Evolutionary conservation across 2,329 filamentous ascomycete genomes (phyloP).

Genomic region (Zymoseptoria pseudotritici): DNA sequence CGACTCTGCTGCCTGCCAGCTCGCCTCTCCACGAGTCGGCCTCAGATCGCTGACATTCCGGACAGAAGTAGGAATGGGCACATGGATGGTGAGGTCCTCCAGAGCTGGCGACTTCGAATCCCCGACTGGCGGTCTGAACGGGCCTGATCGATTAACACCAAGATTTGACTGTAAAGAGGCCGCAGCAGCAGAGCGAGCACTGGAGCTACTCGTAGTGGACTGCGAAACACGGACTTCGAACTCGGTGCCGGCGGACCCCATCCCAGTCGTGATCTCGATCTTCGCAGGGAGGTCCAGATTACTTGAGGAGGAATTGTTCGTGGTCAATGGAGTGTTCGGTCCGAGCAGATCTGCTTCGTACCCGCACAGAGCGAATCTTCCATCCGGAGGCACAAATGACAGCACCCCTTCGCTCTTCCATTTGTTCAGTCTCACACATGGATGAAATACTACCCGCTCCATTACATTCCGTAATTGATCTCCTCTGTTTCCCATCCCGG

Average conservation of each 20-base stretch:
- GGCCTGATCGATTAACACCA: conserved; percentile 13
- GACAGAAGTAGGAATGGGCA: conserved; percentile 72
- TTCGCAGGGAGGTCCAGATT: conserved; percentile 70
- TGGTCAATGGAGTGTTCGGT: conserved; percentile 41
- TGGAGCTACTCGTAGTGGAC: conserved; percentile 3
- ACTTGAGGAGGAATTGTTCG: conserved; percentile 11
- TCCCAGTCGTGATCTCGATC: conserved; percentile 71
- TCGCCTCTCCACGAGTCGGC: conserved; percentile 73
- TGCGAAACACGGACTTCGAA: conserved; percentile 78
- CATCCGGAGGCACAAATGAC: conserved; percentile 94
- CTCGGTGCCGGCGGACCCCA: conserved; percentile 69
- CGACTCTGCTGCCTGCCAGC: conserved; percentile 65
- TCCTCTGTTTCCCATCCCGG: conserved; percentile 54
- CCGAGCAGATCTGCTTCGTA: conserved; percentile 91
- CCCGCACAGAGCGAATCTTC: conserved; percentile 83
- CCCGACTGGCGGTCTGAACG: conserved; percentile 16
- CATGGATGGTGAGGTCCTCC: conserved; percentile 68
- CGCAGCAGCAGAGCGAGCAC: conserved; percentile 19
- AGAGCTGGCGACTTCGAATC: conserved; percentile 39
- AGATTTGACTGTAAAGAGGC: conserved; percentile 25
- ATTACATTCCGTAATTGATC: conserved; percentile 48
- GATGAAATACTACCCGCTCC: conserved; percentile 89
- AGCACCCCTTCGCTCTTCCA: conserved; percentile 87
- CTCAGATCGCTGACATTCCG: conserved; percentile 77
- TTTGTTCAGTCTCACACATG: conserved; percentile 80